Evolutionary conservation across 768 basidiomycete species (phyloP).

Genomic region (Tulasnella calospora): DNA sequence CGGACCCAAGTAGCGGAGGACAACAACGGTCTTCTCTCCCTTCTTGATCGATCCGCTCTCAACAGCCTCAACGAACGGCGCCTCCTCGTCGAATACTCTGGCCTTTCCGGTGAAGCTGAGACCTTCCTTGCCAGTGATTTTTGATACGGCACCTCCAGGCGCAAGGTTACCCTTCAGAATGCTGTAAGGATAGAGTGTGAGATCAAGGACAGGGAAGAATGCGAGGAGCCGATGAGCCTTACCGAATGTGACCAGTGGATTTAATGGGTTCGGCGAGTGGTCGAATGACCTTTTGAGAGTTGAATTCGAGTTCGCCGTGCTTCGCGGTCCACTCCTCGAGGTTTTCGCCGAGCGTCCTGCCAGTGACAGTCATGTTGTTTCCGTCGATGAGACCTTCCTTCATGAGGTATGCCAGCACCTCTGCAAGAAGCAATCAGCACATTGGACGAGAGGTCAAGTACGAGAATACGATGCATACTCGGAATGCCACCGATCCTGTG

Average conservation of each 20-base stretch:
- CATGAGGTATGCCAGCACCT: constrained; percentile 77
- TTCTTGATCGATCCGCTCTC: constrained; percentile 83
- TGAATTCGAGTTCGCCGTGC: constrained; percentile 65
- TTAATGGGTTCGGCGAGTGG: constrained; percentile 87
- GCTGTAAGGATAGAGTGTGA: constrained; percentile 41
- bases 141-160: constrained; percentile 92
- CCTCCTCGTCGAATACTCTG: constrained; percentile 86
- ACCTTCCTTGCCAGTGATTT: constrained; percentile 96
- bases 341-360: constrained; percentile 85
- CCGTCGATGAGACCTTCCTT: constrained; percentile 88
- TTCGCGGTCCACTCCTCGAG: constrained; percentile 81
- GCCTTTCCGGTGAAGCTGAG: constrained; percentile 86
- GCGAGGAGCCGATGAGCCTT: constrained; percentile 28
- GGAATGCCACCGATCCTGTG: constrained; percentile 95
- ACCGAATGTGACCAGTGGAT: constrained; percentile 84
- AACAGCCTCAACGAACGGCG: constrained; percentile 80
- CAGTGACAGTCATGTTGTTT: constrained; percentile 85
- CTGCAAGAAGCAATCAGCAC: constrained; percentile 40
- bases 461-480: constrained; percentile 48
- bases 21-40: constrained; percentile 94
- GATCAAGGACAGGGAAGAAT: background rate
- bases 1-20: constrained; percentile 92
- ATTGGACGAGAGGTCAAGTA: background rate
- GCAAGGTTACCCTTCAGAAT: constrained; percentile 90
- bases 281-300: constrained; percentile 76